These are phyloP conservation scores for Spinacia oleracea DNA, from an alignment of 179 eudicot genomes.

Conservation along the genomic window DNA sequence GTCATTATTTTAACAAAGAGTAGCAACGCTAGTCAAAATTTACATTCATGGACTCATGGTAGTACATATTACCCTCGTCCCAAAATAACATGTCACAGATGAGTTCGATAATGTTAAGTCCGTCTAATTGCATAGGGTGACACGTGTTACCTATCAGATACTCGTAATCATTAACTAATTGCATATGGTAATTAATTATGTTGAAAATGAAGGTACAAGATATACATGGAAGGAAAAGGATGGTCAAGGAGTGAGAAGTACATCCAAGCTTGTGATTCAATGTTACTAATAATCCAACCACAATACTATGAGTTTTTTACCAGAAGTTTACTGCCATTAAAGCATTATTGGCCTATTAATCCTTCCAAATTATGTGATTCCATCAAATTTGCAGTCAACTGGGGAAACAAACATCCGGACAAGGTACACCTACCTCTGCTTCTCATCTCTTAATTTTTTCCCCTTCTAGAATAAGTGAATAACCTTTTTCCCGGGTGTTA, in stretches of 20 bases:
- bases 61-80: no score
- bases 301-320: conserved; percentile 54
- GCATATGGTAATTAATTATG: not conserved
- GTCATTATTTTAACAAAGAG: not conserved
- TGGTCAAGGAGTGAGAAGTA: conserved; percentile 74
- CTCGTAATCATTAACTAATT: not conserved
- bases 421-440: conserved; percentile 25
- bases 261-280: conserved; percentile 62
- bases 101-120: no score
- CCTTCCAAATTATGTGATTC: conserved; percentile 32
- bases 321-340: conserved; percentile 49
- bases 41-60: no score
- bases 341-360: conserved; percentile 49
- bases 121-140: no score
- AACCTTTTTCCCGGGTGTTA: no score
- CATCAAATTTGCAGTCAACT: conserved; percentile 45
- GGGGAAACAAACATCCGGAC: conserved; percentile 38
- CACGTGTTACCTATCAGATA: no score
- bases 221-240: conserved; percentile 58
- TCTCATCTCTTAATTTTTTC: not conserved
- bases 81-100: not conserved
- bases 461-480: not conserved
- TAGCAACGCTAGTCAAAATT: not conserved
- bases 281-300: conserved; percentile 47
- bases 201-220: conserved; percentile 48